phyloP scores from a whole-genome alignment of 805 yeast genomes.

The Metschnikowia matae region DNA sequence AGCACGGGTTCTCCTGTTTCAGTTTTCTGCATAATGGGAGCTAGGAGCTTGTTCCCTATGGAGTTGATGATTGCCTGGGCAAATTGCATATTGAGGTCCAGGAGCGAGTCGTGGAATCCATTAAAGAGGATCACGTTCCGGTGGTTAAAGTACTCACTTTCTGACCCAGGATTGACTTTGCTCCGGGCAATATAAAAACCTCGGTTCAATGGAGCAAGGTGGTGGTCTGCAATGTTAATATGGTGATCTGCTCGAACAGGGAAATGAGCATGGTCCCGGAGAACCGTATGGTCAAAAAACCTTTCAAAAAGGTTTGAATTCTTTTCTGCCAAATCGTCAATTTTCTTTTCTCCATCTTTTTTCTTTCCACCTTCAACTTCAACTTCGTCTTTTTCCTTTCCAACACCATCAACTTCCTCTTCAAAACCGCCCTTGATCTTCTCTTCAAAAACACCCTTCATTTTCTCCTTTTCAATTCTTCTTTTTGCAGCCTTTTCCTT shows the following conservation, averaged over 20 bases:
- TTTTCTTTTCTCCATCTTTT: too few relatives aligned
- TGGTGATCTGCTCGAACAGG: slow-evolving; percentile 24
- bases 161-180: slow-evolving; percentile 8
- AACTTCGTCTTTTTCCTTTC: too few relatives aligned
- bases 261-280: slow-evolving; percentile 18
- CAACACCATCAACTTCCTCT: too few relatives aligned
- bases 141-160: slow-evolving; percentile 19
- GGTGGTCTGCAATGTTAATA: slow-evolving; percentile 26
- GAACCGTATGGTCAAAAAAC: not conserved
- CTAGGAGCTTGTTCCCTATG: slow-evolving; percentile 23
- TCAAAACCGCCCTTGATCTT: too few relatives aligned
- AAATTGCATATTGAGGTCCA: slow-evolving; percentile 19
- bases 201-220: slow-evolving; percentile 25
- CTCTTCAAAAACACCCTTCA: too few relatives aligned
- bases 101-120: slow-evolving; percentile 12
- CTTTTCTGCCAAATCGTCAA: too few relatives aligned
- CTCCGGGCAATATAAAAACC: slow-evolving; percentile 27
- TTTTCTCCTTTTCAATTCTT: too few relatives aligned
- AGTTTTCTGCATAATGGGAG: slow-evolving; percentile 19
- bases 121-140: slow-evolving; percentile 24
- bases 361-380: too few relatives aligned
- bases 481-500: too few relatives aligned
- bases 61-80: slow-evolving; percentile 20
- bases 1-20: not conserved
- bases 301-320: not conserved